Conservation (phyloP, 2,329 filamentous ascomycete species). For the Colletotrichum paranaense region DNA sequence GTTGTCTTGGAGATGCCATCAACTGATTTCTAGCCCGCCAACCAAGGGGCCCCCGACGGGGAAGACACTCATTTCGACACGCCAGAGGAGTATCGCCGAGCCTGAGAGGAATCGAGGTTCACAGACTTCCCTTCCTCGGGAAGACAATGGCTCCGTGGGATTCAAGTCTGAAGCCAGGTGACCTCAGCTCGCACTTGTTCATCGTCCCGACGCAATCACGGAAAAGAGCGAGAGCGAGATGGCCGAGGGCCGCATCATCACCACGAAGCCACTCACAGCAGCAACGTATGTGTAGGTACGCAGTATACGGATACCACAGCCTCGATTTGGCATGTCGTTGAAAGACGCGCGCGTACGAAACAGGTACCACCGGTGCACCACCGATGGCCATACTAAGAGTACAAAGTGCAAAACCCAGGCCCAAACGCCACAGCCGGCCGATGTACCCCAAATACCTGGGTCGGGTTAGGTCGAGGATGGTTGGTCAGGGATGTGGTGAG, state of each 20-base stretch:
- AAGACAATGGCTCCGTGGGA: neutral
- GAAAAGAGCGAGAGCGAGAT: neutral
- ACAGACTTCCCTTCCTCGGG: neutral
- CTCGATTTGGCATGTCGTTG: slow-evolving; percentile 16
- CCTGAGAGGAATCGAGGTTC: no score
- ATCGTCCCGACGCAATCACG: neutral
- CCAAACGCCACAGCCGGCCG: slow-evolving; percentile 5
- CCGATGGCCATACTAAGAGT: neutral
- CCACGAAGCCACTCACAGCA: neutral
- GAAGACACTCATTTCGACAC: neutral
- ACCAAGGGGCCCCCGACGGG: neutral
- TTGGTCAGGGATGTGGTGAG: neutral
- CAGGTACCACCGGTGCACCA: neutral
- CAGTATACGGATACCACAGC: neutral
- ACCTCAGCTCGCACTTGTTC: neutral
- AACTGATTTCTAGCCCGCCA: neutral
- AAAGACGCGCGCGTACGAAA: neutral
- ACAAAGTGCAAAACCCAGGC: neutral
- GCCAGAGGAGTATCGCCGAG: neutral
- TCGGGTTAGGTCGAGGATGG: no score
- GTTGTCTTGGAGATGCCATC: neutral
- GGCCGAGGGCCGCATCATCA: neutral
- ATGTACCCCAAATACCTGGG: neutral
- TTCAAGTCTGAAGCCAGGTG: neutral
- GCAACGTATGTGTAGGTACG: neutral